Percentiles rank a stretch among this genome's conserved stretches.
Conservation (phyloP, 2,329 filamentous ascomycete genomes). For the Penicillium brasilianum region DNA sequence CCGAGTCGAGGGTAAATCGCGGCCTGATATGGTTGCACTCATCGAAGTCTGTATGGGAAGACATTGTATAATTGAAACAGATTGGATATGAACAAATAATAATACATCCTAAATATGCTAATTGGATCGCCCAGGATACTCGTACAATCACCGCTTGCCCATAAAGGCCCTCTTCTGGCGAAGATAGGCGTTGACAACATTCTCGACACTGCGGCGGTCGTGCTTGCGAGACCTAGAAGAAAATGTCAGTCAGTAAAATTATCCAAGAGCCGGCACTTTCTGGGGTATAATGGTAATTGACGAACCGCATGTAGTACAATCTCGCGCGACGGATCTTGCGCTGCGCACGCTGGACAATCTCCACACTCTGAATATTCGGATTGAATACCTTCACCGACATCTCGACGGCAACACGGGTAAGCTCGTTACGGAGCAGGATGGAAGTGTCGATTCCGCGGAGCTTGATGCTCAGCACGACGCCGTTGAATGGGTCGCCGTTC, state of each 20-base stretch:
- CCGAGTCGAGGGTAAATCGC: background rate
- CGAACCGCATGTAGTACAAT: constrained; percentile 82
- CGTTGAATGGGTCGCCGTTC: constrained; percentile 86
- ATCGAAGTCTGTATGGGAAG: background rate
- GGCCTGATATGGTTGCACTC: background rate
- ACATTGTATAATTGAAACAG: background rate
- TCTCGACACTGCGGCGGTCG: constrained; percentile 84
- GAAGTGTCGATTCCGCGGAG: constrained; percentile 87
- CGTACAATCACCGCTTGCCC: constrained; percentile 33
- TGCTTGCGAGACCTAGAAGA: constrained; percentile 70
- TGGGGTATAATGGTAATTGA: constrained; percentile 12
- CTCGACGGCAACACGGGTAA: constrained; percentile 88
- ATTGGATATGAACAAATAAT: constrained; percentile 35
- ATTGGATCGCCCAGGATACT: constrained; percentile 11
- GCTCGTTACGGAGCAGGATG: constrained; percentile 81
- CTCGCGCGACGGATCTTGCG: constrained; percentile 86
- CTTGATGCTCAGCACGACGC: constrained; percentile 85
- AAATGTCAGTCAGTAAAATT: constrained; percentile 20
- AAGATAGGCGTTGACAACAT: constrained; percentile 72
- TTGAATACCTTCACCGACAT: constrained; percentile 98
- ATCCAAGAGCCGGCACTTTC: background rate
- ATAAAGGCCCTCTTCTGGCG: constrained; percentile 56
- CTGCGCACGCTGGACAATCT: constrained; percentile 84
- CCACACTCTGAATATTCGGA: constrained; percentile 85
- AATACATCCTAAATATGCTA: constrained; percentile 37